Base-by-base conservation (phyloP, 1,284 basidiomycete species). In the Bjerkandera adusta region DNA sequence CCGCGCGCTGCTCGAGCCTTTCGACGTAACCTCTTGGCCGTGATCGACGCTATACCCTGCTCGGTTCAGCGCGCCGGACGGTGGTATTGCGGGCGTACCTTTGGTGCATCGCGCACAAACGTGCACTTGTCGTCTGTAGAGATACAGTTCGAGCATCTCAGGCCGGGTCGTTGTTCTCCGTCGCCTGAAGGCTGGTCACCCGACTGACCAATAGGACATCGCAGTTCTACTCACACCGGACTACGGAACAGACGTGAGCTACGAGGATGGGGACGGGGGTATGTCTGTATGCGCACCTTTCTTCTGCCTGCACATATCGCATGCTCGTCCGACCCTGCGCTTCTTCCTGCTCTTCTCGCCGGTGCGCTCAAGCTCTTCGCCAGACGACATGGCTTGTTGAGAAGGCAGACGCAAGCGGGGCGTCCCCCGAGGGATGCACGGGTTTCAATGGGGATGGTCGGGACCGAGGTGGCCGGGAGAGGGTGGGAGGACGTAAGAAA, bases 271-370 rank as follows among this genome's bases (percentile, higher is more conserved):
- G 36, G 20, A 21, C 12, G 22, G 15, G 20, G 33, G 4, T 13
- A 27, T 13, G 25, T 12, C 26, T 18, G 25, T 13, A 18, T 15
- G 18, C 49, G n/a, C 35, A 51, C 49, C 49, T 47, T 46, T 51
- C 30, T 47, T 47, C 21, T 36, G 40, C 33, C 49, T 47, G 41
- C 49, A 51, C 49, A 51, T 51, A 22, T 51, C 45, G 36, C 49
- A 51, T 15, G 49, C 49, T 16, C 44, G 33, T 18, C 36, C 41
- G 7, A 38, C 35, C 22, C 37, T 36, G 10, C 49, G 34, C 20
- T 39, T 47, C 40, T 51, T 51, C 32, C 18, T 29, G 20, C 45
- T 33, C 32, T 47, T 40, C 8, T 13, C 30, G 45, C 38, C 38
- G 30, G 37, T 35, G 24, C 45, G 38, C 18, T 24, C 30, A n/a